Conservation (phyloP, 164 flowering plant genomes). For the Vitis vinifera region ASM3070453v1 NC_081805.1:5528001-5528500, state of each 20-base stretch:
- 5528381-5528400: conserved; percentile 13
- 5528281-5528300: conserved; percentile 99
- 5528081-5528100: conserved; percentile 88
- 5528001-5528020: no score
- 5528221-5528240: conserved; percentile 97
- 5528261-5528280: conserved; percentile 87
- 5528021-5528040: no score
- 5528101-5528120: conserved; percentile 88
- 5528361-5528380: no score
- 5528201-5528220: conserved; percentile 95
- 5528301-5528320: conserved; percentile 81
- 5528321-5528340: no score
- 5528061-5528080: conserved; percentile 6
- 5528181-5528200: conserved; percentile 74
- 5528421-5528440: conserved; percentile 93
- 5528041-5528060: no score
- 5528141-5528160: conserved; percentile 82
- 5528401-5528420: conserved; percentile 94
- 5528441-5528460: conserved; percentile 77
- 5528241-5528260: conserved; percentile 95
- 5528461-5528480: background rate
- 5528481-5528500: background rate
- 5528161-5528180: conserved; percentile 75
- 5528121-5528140: conserved; percentile 86
- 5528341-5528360: no score